phyloP scores from a whole-genome alignment of 495 filamentous ascomycete genomes.

The Penicilliopsis zonata region DNA sequence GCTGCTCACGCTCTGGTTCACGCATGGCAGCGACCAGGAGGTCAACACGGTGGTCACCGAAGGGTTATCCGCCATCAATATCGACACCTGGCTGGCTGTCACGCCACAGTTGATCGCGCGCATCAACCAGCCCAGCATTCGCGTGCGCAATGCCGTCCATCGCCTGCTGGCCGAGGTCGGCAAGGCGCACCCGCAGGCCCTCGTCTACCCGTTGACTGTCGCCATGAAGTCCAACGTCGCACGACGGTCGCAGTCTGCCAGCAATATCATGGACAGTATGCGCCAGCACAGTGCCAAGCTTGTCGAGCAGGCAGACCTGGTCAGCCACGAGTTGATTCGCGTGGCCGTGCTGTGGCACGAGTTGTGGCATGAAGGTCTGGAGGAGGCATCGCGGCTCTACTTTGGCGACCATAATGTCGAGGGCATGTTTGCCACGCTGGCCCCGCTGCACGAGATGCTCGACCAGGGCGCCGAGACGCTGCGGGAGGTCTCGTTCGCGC shows the following conservation, averaged over 20 bases:
- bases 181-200: conserved; percentile 85
- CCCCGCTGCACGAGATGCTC: conserved; percentile 82
- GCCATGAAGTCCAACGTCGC: conserved; percentile 87
- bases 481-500: conserved; percentile 93
- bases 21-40: conserved; percentile 76
- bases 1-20: conserved; percentile 91
- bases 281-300: conserved; percentile 86
- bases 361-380: conserved; percentile 96
- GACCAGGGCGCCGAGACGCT: conserved; percentile 85
- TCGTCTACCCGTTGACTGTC: conserved; percentile 98
- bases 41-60: conserved; percentile 81
- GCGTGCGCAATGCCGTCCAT: conserved; percentile 81
- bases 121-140: conserved; percentile 85
- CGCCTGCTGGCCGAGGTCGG: conserved; percentile 85
- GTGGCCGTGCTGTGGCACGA: conserved; percentile 98
- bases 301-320: conserved; percentile 88
- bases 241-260: conserved; percentile 71
- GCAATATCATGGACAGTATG: conserved; percentile 95
- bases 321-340: conserved; percentile 89
- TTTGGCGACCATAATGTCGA: conserved; percentile 95
- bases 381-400: conserved; percentile 85
- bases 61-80: conserved; percentile 78
- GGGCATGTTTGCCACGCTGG: conserved; percentile 88
- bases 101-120: conserved; percentile 95
- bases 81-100: conserved; percentile 97